A percentile compares a stretch with the other conserved stretches of the same genome.
Evolutionary conservation across 805 yeast species (phyloP).

Genomic region (Lipomyces yamadae): DNA sequence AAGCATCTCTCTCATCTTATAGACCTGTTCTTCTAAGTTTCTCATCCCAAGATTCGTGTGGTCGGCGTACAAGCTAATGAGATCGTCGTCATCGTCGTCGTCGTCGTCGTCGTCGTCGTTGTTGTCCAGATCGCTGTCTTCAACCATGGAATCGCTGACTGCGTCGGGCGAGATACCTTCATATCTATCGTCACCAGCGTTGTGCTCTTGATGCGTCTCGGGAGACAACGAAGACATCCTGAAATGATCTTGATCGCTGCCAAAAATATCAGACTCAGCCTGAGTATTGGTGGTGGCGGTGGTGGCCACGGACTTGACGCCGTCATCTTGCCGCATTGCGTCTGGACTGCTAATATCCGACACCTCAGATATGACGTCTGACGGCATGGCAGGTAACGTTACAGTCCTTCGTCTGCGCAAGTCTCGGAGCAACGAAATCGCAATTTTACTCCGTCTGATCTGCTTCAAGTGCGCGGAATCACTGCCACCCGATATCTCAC

Average conservation of each 20-base stretch:
- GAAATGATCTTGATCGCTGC: conserved; percentile 1
- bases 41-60: conserved; percentile 31
- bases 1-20: conserved; percentile 32
- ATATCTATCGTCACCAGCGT: conserved; percentile 3
- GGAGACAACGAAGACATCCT: conserved; percentile 23
- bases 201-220: not conserved
- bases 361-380: conserved; percentile 10
- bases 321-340: conserved; percentile 10
- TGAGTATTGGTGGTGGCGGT: not conserved
- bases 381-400: conserved; percentile 15
- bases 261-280: not conserved
- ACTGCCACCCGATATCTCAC: not conserved
- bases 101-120: conserved; percentile 35
- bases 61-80: conserved; percentile 31
- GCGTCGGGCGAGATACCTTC: conserved; percentile 8
- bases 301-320: conserved; percentile 15
- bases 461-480: conserved; percentile 9
- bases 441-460: conserved; percentile 18
- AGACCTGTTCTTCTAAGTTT: conserved; percentile 34
- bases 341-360: conserved; percentile 11
- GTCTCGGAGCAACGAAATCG: conserved; percentile 32
- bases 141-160: not conserved
- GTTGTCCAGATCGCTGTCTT: conserved; percentile 28
- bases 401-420: conserved; percentile 25
- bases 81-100: conserved; percentile 35